phyloP scores from a whole-genome alignment of 371 early-diverging fungal genomes.

The Lichtheimia ornata region DNA sequence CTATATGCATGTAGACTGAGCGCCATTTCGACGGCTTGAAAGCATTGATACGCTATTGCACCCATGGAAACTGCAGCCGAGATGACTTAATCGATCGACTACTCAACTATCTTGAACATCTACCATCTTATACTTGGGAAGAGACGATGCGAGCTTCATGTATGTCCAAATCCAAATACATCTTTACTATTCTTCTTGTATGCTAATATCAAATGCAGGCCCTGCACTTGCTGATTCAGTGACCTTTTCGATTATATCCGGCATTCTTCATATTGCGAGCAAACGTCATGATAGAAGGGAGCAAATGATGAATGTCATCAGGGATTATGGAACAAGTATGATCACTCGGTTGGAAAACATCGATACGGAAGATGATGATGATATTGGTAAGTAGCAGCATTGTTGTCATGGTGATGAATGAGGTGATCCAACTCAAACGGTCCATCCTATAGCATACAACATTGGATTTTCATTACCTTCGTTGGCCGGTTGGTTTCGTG shows the following conservation, averaged over 20 bases:
- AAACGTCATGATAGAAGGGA: slow-evolving; percentile 38
- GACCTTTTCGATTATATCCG: slow-evolving; percentile 34
- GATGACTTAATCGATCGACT: slow-evolving; percentile 30
- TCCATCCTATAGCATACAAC: slow-evolving; percentile 33
- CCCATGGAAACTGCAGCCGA: slow-evolving; percentile 28
- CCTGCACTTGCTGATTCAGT: slow-evolving; percentile 37
- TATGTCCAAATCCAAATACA: slow-evolving; percentile 19
- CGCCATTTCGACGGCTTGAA: background rate
- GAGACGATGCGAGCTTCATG: slow-evolving; percentile 21
- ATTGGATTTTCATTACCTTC: slow-evolving; percentile 67
- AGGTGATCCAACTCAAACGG: background rate
- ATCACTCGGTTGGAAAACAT: slow-evolving; percentile 8
- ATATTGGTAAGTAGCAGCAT: background rate
- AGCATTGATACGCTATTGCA: slow-evolving; percentile 11
- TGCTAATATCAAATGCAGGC: slow-evolving; percentile 1
- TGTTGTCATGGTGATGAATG: background rate
- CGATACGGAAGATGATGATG: slow-evolving; percentile 5
- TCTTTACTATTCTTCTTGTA: background rate
- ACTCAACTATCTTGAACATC: slow-evolving; percentile 32
- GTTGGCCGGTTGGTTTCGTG: slow-evolving; percentile 63
- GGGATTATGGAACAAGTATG: slow-evolving; percentile 22
- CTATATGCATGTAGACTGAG: background rate
- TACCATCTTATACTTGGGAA: slow-evolving; percentile 36
- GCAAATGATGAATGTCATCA: slow-evolving; percentile 27
- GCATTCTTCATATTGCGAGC: slow-evolving; percentile 53